Evolutionary conservation across 257 asterid species (phyloP).

Genomic region (Linaria vulgaris): DNA sequence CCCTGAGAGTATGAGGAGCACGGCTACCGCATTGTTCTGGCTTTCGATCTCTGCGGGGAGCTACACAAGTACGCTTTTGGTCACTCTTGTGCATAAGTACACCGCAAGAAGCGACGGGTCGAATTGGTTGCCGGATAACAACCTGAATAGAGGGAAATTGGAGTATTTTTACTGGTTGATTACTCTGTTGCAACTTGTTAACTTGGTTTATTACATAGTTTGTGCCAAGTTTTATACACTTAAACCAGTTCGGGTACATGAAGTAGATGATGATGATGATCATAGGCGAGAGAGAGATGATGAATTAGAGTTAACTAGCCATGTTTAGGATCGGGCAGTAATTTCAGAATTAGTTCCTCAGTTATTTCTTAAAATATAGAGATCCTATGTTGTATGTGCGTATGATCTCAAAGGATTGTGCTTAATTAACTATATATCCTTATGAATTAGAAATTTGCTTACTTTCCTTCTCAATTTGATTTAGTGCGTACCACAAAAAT

Average conservation of each 20-base stretch:
- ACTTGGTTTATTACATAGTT: conserved; percentile 58
- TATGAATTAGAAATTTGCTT: no score
- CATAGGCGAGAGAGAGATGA: conserved; percentile 25
- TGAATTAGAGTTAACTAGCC: conserved; percentile 39
- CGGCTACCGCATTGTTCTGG: conserved; percentile 78
- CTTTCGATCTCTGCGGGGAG: conserved; percentile 72
- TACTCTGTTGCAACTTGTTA: conserved; percentile 62
- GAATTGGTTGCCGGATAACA: conserved; percentile 77
- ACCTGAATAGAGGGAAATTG: conserved; percentile 63
- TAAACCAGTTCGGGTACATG: conserved; percentile 54
- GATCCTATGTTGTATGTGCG: no score
- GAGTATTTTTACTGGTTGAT: conserved; percentile 86
- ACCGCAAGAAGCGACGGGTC: conserved; percentile 53
- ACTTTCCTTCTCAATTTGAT: no score
- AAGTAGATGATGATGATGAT: conserved; percentile 30
- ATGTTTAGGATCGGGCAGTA: conserved; percentile 40
- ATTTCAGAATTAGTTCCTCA: no score
- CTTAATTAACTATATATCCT: not conserved
- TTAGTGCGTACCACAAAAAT: no score
- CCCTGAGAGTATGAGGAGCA: conserved; percentile 90
- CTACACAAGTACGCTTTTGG: conserved; percentile 66
- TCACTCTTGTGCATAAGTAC: conserved; percentile 51
- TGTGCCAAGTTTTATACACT: conserved; percentile 74
- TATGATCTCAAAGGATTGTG: not conserved
- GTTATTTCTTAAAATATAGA: no score